Evolutionary conservation across 1,284 basidiomycete species (phyloP), one percentile per base, ranked within the genome.

Genomic region (Peniophora sp.): DNA sequence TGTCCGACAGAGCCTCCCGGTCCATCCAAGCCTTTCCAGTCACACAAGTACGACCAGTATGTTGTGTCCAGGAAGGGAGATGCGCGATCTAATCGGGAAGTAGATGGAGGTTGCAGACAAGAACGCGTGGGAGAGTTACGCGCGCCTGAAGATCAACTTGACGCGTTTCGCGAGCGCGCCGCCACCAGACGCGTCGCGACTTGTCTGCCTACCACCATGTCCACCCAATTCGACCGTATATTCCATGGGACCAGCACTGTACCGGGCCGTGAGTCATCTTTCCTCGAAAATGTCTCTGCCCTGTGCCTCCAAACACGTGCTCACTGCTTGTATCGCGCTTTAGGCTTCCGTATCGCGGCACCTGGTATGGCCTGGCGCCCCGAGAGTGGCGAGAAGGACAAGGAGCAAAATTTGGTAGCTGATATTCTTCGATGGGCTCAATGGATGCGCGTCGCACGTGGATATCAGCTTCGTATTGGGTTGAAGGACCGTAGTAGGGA

Each of bases 281-380:
- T 36, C 12, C 5, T 3, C 10, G n/a, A 18, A 37, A 39, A 17
- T 27, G 14, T 46, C 18, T 23, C 39, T 39, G 47, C 36, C 44
- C 14, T 47, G 34, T 49, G 35, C 47, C 32, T 35, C 51, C 53
- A 52, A 47, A 32, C 27, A 32, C 27, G 15, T 5, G 15, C 37
- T 41, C 8, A 41, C 15, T 20, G 8, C 37, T 36, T 10, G n/a
- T n/a, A 20, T 24, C 50, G 34, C 50, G 37, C 47, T 32, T 15
- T 64, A 96, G 93, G 94, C 71, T 81, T 97, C 51, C 88, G 94
- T 59, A 79, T 97, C 59, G 92, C 92, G 18, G 63, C 77, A 23
- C 89, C 85, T 59, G 95, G 94, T 48, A 86, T 97, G 69, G 94
- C 92, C 5, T 97, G 95, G 95, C 96, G 87, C 60, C 83, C 81